Evolutionary conservation across 345 rosid species (phyloP).

Genomic region (Hibiscus tridactylites): DNA sequence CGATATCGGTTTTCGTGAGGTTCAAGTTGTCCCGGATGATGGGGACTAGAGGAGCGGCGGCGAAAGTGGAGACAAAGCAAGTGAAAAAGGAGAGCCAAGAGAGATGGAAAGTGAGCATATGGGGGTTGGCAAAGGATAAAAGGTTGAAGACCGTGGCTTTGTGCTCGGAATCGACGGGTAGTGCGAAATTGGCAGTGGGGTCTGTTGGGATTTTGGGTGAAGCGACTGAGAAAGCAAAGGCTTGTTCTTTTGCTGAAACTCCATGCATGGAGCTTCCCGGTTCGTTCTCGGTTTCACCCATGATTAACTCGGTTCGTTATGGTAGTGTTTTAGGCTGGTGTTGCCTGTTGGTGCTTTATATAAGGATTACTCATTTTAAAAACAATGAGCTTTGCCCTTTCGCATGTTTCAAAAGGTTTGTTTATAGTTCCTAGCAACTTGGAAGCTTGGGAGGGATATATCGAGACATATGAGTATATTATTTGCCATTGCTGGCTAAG

Average conservation of each 20-base stretch:
- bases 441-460: not conserved
- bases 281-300: not conserved
- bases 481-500: not conserved
- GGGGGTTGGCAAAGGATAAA: constrained; percentile 30
- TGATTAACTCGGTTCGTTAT: not conserved
- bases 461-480: not conserved
- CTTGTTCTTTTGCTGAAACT: constrained; percentile 10
- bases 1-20: constrained; percentile 23
- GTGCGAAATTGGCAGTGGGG: constrained; percentile 45
- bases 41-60: constrained; percentile 29
- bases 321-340: not conserved
- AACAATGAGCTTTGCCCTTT: not conserved
- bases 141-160: constrained; percentile 60
- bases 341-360: not conserved
- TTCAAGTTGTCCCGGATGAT: constrained; percentile 34
- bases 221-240: constrained; percentile 9
- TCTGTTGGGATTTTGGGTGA: constrained; percentile 25
- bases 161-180: constrained; percentile 51
- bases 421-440: constrained; percentile 5
- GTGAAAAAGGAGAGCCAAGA: constrained; percentile 38
- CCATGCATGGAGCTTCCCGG: constrained; percentile 17
- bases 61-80: constrained; percentile 35
- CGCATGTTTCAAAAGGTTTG: constrained; percentile 2
- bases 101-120: constrained; percentile 30
- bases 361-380: not conserved